Evolutionary conservation across 2,329 filamentous ascomycete species (phyloP).

Genomic region (Gremmenia infestans): DNA sequence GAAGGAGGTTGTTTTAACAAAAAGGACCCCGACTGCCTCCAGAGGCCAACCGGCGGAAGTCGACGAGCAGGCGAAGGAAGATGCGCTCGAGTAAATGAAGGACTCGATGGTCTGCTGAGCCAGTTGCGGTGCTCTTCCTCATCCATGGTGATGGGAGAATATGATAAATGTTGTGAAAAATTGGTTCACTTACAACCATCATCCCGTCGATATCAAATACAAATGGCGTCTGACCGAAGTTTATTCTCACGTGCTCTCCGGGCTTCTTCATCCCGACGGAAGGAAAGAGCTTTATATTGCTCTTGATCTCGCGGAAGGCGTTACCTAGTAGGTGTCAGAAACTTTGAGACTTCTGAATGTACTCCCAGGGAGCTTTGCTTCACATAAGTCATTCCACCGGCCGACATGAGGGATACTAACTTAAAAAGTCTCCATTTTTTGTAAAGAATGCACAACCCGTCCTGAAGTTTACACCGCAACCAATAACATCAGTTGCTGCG

Average conservation of each 20-base stretch:
- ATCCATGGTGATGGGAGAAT: neutral
- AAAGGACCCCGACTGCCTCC: no score
- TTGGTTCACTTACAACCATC: slow-evolving; percentile 58
- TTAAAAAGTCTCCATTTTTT: slow-evolving; percentile 55
- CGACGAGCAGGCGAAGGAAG: no score
- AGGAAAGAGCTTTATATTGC: slow-evolving; percentile 54
- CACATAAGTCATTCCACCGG: no score
- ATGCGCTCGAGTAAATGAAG: no score
- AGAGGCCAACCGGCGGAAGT: no score
- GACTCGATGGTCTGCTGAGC: no score
- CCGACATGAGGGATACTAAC: slow-evolving; percentile 36
- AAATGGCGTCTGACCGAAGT: slow-evolving; percentile 72
- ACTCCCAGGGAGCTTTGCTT: neutral
- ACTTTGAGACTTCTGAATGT: neutral
- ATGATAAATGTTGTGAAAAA: slow-evolving; percentile 3
- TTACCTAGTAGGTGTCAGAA: slow-evolving; percentile 49
- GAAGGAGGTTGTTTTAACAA: no score
- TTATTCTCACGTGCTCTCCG: slow-evolving; percentile 56
- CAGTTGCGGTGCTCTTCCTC: neutral
- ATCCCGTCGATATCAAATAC: slow-evolving; percentile 86
- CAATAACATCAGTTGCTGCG: slow-evolving; percentile 52
- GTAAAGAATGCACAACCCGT: slow-evolving; percentile 64
- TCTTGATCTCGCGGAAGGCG: slow-evolving; percentile 63
- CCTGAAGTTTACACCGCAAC: slow-evolving; percentile 62
- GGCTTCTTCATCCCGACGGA: slow-evolving; percentile 60